These are phyloP conservation scores for Colletotrichum camelliae DNA, from an alignment of 2,329 filamentous ascomycete species.

Conservation along the genomic window DNA sequence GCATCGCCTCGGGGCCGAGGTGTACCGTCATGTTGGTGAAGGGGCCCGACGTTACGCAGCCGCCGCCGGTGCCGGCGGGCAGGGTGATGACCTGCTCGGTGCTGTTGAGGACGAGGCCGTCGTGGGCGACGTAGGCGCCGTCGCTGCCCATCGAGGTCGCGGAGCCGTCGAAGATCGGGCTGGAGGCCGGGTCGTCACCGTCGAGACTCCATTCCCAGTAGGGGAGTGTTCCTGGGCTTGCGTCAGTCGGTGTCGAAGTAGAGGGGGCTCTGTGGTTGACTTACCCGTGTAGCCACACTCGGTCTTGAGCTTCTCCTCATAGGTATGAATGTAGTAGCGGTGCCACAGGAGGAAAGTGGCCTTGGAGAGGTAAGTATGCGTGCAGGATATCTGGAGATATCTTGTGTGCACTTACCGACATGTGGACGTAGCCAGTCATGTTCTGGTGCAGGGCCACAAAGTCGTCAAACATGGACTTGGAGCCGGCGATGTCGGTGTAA, in stretches of 20 bases:
- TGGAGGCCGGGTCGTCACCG: slow-evolving; percentile 31
- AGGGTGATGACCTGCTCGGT: slow-evolving; percentile 29
- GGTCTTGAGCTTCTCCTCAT: slow-evolving; percentile 23
- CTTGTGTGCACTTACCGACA: not conserved
- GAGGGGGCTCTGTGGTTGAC: not conserved
- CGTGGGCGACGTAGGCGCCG: slow-evolving; percentile 34
- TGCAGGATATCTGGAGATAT: not conserved
- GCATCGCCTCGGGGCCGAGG: slow-evolving; percentile 34
- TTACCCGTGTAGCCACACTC: slow-evolving; percentile 27
- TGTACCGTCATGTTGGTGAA: slow-evolving; percentile 44
- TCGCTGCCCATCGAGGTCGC: slow-evolving; percentile 41
- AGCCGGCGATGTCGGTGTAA: not conserved
- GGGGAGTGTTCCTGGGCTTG: slow-evolving; percentile 15
- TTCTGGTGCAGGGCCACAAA: slow-evolving; percentile 4
- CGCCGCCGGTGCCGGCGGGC: slow-evolving; percentile 55
- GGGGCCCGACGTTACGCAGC: slow-evolving; percentile 37
- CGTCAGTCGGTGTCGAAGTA: not conserved
- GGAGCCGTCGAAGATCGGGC: slow-evolving; percentile 44
- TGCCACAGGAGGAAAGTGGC: slow-evolving; percentile 26
- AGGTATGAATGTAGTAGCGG: slow-evolving; percentile 24
- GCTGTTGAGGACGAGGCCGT: slow-evolving; percentile 20
- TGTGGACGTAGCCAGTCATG: not conserved
- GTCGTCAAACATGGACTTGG: slow-evolving; percentile 1
- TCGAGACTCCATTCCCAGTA: slow-evolving; percentile 9
- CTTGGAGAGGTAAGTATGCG: not conserved